A percentile compares a stretch with the other conserved stretches of the same genome.
Evolutionary conservation across 2,329 filamentous ascomycete genomes (phyloP).

Genomic region (Colletotrichum cordylinicola): DNA sequence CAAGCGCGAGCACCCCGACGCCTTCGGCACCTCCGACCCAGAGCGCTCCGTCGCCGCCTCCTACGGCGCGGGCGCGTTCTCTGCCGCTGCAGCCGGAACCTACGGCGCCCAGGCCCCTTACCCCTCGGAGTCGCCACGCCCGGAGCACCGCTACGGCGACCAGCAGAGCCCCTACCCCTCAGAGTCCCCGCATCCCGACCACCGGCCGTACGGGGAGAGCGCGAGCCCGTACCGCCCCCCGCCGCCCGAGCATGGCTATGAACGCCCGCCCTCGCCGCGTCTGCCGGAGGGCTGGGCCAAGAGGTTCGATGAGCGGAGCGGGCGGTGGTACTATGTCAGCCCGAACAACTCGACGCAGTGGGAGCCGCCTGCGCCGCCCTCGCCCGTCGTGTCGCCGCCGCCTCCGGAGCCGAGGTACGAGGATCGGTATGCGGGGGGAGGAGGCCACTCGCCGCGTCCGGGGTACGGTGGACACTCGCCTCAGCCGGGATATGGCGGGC

Average conservation of each 20-base stretch:
- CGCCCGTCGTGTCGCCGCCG: slow-evolving; percentile 1
- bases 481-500: slow-evolving; percentile 25
- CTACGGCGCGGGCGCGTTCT: not conserved
- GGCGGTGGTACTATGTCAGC: slow-evolving; percentile 65
- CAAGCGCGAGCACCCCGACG: slow-evolving; percentile 4
- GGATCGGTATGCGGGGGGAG: not conserved
- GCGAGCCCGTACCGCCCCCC: not conserved
- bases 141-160: slow-evolving; percentile 1
- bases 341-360: slow-evolving; percentile 62
- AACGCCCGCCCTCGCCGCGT: slow-evolving; percentile 35
- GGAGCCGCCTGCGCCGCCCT: slow-evolving; percentile 44
- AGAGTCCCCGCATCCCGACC: not conserved
- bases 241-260: slow-evolving; percentile 21
- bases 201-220: slow-evolving; percentile 8
- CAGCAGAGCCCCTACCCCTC: not conserved
- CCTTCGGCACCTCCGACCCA: slow-evolving; percentile 18
- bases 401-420: slow-evolving; percentile 18
- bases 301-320: slow-evolving; percentile 59
- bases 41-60: not conserved
- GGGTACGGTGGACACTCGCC: slow-evolving; percentile 13
- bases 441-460: slow-evolving; percentile 17
- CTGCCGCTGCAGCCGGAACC: not conserved
- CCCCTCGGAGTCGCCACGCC: not conserved
- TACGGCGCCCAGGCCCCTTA: slow-evolving; percentile 22
- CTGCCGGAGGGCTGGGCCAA: slow-evolving; percentile 60